Evolutionary conservation across 2,329 filamentous ascomycete genomes (phyloP), one percentile per base, ranked within the genome.

Genomic region (Trichoderma cornu-damae): DNA sequence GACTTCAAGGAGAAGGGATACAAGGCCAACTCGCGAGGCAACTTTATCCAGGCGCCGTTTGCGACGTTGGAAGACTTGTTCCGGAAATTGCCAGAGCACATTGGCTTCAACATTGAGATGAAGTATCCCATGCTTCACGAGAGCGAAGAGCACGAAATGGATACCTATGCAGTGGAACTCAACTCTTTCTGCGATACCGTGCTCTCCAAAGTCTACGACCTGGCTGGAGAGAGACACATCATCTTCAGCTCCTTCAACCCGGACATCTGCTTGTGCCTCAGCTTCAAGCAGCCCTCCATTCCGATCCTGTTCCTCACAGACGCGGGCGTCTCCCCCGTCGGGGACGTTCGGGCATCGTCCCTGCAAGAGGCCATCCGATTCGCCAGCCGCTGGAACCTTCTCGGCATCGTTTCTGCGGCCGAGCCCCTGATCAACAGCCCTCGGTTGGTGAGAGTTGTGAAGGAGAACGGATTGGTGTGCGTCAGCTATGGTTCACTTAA

Each of bases 71-170:
- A 96, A 71, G 90, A 96, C 61, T 85, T 97, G 69, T 96, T 99
- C 75, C 82, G 83, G 66, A 87, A 92, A 68, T 76, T 99, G 0
- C 90, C 91, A 0, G 82, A 88, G 61, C 79, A 83, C 12, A 88
- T 96, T 20, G 92, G 94, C 12, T 99, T 99, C 80, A 97, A 99
- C 73, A 96, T 99, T 64, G 94, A 99, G 76, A 89, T 99, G 82
- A 97, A 99, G 74, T 99, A 99, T 69, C 94, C 94, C 4, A 97
- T 97, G 92, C 83, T 99, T 40, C 88, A 93, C 70, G 95, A 99
- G 77, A 90, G 85, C 59, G 90, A 96, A 71, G 89, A 95, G 70
- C 89, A 96, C 63, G 90, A 96, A 65, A 96, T 97, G 91, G 93
- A 96, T 70, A 89, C 89, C 3, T 96, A 96, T 68, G 92, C 90